phyloP scores from a whole-genome alignment of 306 rosid genomes.

The Abrus precatorius region DNA sequence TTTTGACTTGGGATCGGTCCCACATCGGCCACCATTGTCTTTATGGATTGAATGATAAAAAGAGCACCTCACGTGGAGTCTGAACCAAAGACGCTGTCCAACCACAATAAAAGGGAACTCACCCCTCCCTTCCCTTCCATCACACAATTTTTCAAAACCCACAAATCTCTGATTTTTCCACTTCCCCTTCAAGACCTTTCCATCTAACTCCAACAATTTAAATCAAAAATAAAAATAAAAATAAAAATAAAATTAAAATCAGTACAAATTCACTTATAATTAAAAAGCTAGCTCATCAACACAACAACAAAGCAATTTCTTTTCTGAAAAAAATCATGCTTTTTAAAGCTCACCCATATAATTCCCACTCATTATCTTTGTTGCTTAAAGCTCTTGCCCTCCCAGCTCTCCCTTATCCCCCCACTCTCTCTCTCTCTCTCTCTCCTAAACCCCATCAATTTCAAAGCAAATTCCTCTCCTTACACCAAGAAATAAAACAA shows the following conservation, averaged over 20 bases:
- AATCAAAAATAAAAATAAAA: neutral
- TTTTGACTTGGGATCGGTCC: slow-evolving; percentile 96
- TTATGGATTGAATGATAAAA: slow-evolving; percentile 94
- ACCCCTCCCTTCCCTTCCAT: neutral
- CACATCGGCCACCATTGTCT: slow-evolving; percentile 87
- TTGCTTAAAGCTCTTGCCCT: slow-evolving; percentile 75
- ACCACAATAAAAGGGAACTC: slow-evolving; percentile 70
- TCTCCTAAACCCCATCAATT: slow-evolving; percentile 49
- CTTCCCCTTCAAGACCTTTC: neutral
- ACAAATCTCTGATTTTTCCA: neutral
- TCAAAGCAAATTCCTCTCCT: slow-evolving; percentile 49
- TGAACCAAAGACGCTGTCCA: slow-evolving; percentile 95
- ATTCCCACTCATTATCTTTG: slow-evolving; percentile 96
- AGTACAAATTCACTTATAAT: slow-evolving; percentile 22
- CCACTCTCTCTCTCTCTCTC: neutral
- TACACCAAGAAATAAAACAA: slow-evolving; percentile 5
- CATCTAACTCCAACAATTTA: neutral
- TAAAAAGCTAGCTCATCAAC: slow-evolving; percentile 27
- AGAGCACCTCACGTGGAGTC: slow-evolving; percentile 99
- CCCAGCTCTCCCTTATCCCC: slow-evolving; percentile 43
- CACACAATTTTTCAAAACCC: neutral
- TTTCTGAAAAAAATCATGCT: slow-evolving; percentile 56
- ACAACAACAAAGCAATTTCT: slow-evolving; percentile 60
- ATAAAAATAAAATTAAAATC: slow-evolving; percentile 15
- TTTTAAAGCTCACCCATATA: slow-evolving; percentile 83